Evolutionary conservation across 2,329 filamentous ascomycete genomes (phyloP).

Genomic region (Aureobasidium sp.): DNA sequence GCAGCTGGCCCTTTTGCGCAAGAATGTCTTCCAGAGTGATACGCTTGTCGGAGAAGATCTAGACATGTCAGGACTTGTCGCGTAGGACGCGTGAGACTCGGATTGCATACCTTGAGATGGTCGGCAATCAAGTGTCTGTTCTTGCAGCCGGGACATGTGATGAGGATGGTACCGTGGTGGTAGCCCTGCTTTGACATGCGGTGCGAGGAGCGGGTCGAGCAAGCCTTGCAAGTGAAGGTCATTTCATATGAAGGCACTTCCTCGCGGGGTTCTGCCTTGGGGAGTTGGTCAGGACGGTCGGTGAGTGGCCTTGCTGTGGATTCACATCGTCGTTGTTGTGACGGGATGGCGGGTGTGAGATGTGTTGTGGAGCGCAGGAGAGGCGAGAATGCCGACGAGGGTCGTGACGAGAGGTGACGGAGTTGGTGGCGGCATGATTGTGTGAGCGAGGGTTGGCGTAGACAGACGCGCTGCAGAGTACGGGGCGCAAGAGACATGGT

Average conservation of each 20-base stretch:
- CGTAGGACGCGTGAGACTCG: neutral
- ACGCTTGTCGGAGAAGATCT: slow-evolving; percentile 65
- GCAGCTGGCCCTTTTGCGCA: slow-evolving; percentile 63
- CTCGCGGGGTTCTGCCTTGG: slow-evolving; percentile 22
- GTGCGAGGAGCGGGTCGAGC: slow-evolving; percentile 72
- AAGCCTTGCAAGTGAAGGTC: slow-evolving; percentile 82
- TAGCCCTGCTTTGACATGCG: slow-evolving; percentile 90
- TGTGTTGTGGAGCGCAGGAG: slow-evolving; percentile 16
- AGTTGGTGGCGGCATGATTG: neutral
- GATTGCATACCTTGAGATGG: slow-evolving; percentile 56
- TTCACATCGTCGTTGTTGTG: slow-evolving; percentile 21
- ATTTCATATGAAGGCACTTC: slow-evolving; percentile 69
- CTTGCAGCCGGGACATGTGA: slow-evolving; percentile 78
- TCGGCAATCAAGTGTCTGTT: slow-evolving; percentile 89
- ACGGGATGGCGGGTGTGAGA: slow-evolving; percentile 19
- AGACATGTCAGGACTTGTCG: slow-evolving; percentile 10
- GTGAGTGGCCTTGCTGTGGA: slow-evolving; percentile 23
- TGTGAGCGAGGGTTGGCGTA: neutral
- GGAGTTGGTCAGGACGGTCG: slow-evolving; percentile 22
- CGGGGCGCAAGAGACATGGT: neutral
- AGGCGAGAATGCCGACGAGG: slow-evolving; percentile 15
- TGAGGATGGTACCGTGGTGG: slow-evolving; percentile 80
- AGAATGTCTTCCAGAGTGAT: slow-evolving; percentile 73
- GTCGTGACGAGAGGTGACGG: slow-evolving; percentile 2
- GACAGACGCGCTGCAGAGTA: neutral